phyloP scores from a whole-genome alignment of 2,329 filamentous ascomycete genomes.

The Xylaria digitata region DNA sequence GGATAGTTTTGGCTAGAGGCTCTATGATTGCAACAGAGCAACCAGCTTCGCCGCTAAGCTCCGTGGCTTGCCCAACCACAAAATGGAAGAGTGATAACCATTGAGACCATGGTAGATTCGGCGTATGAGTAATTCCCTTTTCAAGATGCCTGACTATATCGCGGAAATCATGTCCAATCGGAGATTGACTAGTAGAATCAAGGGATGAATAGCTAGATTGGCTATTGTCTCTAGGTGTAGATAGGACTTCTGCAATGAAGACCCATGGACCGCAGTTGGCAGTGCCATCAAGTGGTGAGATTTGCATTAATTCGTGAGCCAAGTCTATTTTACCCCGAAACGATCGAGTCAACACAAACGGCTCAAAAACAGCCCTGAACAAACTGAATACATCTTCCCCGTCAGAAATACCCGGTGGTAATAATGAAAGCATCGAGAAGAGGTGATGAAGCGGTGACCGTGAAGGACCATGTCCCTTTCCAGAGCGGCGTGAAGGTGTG shows the following conservation, averaged over 20 bases:
- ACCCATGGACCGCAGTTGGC: slow-evolving; percentile 64
- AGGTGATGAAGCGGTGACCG: slow-evolving; percentile 74
- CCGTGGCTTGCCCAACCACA: slow-evolving; percentile 66
- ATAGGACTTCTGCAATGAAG: slow-evolving; percentile 61
- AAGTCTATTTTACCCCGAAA: slow-evolving; percentile 59
- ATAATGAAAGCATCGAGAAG: slow-evolving; percentile 67
- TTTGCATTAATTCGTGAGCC: slow-evolving; percentile 63
- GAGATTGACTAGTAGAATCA: slow-evolving; percentile 56
- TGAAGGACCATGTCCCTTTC: slow-evolving; percentile 62
- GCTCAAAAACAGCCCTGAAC: slow-evolving; percentile 64
- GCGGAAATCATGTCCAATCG: slow-evolving; percentile 75
- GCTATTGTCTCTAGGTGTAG: slow-evolving; percentile 55
- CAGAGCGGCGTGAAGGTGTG: slow-evolving; percentile 72
- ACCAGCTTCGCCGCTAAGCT: slow-evolving; percentile 75
- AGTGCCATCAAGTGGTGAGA: slow-evolving; percentile 58
- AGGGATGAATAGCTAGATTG: slow-evolving; percentile 54
- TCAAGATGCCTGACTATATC: slow-evolving; percentile 75
- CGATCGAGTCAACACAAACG: slow-evolving; percentile 67
- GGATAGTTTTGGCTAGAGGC: slow-evolving; percentile 70
- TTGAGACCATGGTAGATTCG: slow-evolving; percentile 58
- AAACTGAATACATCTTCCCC: slow-evolving; percentile 59
- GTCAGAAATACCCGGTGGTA: slow-evolving; percentile 61
- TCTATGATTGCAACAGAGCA: slow-evolving; percentile 76
- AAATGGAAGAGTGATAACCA: slow-evolving; percentile 69
- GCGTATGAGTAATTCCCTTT: slow-evolving; percentile 64